phyloP scores from a whole-genome alignment of 768 basidiomycete genomes.

The Hypholoma sublateritium region DNA sequence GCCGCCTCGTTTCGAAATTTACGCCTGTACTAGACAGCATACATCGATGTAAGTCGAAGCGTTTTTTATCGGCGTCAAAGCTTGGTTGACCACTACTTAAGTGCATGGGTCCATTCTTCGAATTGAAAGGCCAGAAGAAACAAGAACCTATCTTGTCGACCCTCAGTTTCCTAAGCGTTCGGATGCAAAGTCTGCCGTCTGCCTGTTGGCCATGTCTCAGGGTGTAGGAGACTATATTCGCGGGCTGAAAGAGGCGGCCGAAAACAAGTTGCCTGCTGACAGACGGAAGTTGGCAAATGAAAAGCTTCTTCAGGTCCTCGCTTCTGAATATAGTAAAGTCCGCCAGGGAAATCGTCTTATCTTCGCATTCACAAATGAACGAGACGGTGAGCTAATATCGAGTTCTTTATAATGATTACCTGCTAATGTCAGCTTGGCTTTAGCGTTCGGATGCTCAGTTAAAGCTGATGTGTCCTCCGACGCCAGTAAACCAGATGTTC shows the following conservation, averaged over 20 bases:
- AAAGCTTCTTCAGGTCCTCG: constrained; percentile 44
- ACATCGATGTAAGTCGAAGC: constrained; percentile 41
- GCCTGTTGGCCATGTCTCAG: constrained; percentile 62
- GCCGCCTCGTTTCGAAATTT: constrained; percentile 41
- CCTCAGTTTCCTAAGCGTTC: constrained; percentile 55
- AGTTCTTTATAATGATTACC: neutral
- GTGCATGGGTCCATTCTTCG: constrained; percentile 67
- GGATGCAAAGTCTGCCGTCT: constrained; percentile 72
- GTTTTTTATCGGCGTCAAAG: constrained; percentile 2
- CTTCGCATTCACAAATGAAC: constrained; percentile 42
- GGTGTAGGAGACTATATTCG: constrained; percentile 60
- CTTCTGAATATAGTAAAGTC: constrained; percentile 44
- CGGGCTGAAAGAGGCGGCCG: constrained; percentile 37
- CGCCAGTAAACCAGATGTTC: constrained; percentile 31
- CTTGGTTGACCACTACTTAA: constrained; percentile 19
- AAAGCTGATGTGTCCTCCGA: constrained; percentile 37
- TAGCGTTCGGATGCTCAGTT: constrained; percentile 59
- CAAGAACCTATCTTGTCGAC: constrained; percentile 63
- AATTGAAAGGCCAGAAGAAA: constrained; percentile 50
- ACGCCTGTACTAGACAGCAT: constrained; percentile 39
- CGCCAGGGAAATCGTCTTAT: constrained; percentile 34
- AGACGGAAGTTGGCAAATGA: constrained; percentile 45
- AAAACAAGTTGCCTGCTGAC: constrained; percentile 43
- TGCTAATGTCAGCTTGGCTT: constrained; percentile 1
- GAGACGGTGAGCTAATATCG: constrained; percentile 44